phyloP scores from a whole-genome alignment of 768 basidiomycete species.

The Collybia sp. region DNA sequence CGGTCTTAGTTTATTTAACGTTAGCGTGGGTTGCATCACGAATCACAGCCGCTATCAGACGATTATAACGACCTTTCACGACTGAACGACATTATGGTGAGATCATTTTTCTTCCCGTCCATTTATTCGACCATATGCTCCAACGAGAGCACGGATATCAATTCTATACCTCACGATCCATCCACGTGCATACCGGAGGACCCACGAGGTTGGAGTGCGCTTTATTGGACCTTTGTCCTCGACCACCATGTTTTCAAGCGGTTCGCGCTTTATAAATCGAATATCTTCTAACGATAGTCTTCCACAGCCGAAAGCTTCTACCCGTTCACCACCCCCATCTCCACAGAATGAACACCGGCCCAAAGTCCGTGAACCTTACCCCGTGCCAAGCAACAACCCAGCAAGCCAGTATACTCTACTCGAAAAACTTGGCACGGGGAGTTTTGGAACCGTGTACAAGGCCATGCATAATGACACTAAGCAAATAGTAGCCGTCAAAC shows the following conservation, averaged over 20 bases:
- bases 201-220: too few species aligned
- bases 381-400: slow-evolving; percentile 74
- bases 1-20: too few species aligned
- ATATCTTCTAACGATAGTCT: slow-evolving; percentile 31
- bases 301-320: slow-evolving; percentile 33
- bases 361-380: slow-evolving; percentile 53
- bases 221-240: slow-evolving; percentile 19
- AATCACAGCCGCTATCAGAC: background rate
- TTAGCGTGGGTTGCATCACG: too few species aligned
- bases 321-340: slow-evolving; percentile 47
- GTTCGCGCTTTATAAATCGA: slow-evolving; percentile 39
- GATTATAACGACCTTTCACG: slow-evolving; percentile 5
- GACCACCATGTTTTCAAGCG: slow-evolving; percentile 38
- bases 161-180: background rate
- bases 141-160: background rate
- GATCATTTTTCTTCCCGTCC: slow-evolving; percentile 5
- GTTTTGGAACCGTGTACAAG: slow-evolving; percentile 97
- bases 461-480: slow-evolving; percentile 92
- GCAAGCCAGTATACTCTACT: slow-evolving; percentile 88
- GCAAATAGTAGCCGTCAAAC: slow-evolving; percentile 96
- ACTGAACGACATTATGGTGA: slow-evolving; percentile 12
- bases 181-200: background rate
- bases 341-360: slow-evolving; percentile 39
- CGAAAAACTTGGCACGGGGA: slow-evolving; percentile 96
- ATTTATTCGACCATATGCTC: background rate